phyloP scores from a whole-genome alignment of 768 basidiomycete genomes.

The Termitomyces sp. region DNA sequence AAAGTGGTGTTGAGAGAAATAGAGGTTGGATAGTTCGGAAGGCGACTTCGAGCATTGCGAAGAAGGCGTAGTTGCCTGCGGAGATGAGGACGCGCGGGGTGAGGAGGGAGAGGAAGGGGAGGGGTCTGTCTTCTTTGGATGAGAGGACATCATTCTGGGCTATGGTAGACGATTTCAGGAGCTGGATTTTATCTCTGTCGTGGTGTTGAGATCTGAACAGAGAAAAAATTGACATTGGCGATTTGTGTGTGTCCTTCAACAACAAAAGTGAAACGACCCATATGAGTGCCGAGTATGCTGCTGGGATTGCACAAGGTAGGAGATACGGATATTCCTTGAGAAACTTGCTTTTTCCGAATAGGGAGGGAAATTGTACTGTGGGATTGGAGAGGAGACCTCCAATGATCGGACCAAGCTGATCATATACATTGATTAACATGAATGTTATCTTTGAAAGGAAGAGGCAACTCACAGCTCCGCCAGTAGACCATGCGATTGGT shows the following conservation, averaged over 20 bases:
- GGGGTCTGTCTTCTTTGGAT: background rate
- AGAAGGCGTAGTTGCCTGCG: background rate
- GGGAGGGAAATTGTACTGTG: background rate
- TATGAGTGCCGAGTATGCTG: background rate
- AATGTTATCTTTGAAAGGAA: background rate
- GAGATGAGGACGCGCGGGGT: background rate
- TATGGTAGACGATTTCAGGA: background rate
- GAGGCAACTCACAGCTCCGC: slow-evolving; percentile 8
- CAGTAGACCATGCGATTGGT: slow-evolving; percentile 48
- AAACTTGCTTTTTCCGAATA: background rate
- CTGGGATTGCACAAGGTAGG: background rate
- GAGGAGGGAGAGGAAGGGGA: background rate
- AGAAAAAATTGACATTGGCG: background rate
- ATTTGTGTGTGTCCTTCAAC: background rate
- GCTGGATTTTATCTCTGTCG: background rate
- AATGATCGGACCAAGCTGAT: background rate
- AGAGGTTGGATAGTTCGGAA: slow-evolving; percentile 1
- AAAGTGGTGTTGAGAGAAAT: background rate
- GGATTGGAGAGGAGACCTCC: background rate
- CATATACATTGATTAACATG: background rate
- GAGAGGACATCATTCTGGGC: background rate
- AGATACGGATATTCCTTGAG: background rate
- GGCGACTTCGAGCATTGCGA: background rate
- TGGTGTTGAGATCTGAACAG: background rate
- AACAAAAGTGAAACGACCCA: background rate